Percentiles rank a stretch among this genome's conserved stretches.
phyloP scores from a whole-genome alignment of 306 rosid species.

The Cicer arietinum region DNA sequence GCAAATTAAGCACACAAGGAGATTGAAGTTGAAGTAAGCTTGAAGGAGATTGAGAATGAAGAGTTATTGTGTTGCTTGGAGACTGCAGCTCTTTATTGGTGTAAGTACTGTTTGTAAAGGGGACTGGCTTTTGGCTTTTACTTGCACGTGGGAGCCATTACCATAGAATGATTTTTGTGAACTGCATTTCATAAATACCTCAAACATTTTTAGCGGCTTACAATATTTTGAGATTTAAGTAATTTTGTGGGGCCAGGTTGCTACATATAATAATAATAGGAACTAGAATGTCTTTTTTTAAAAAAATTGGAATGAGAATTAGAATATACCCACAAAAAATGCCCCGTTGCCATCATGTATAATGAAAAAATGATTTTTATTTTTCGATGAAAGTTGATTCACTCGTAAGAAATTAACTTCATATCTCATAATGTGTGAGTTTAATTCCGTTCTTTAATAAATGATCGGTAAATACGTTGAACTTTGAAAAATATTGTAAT shows the following conservation, averaged over 20 bases:
- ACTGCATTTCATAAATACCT: conserved; percentile 35
- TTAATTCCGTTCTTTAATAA: too few relatives aligned
- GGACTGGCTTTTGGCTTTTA: conserved; percentile 16
- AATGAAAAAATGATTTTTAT: too few relatives aligned
- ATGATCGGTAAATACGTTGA: too few relatives aligned
- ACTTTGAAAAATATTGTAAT: too few relatives aligned
- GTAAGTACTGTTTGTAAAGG: neutral
- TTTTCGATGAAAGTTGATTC: too few relatives aligned
- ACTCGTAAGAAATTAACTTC: too few relatives aligned
- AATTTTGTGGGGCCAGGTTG: conserved; percentile 9
- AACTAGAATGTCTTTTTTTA: too few relatives aligned
- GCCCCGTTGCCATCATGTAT: too few relatives aligned
- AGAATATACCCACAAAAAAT: too few relatives aligned
- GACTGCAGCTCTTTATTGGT: neutral
- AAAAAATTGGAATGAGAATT: too few relatives aligned
- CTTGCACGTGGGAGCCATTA: conserved; percentile 44
- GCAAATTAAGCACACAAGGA: conserved; percentile 16
- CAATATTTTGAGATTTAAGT: conserved; percentile 3
- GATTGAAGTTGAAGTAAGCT: conserved; percentile 21
- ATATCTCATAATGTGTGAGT: too few relatives aligned
- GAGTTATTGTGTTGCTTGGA: neutral
- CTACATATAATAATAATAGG: neutral
- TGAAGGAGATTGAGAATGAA: neutral
- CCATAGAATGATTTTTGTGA: conserved; percentile 19
- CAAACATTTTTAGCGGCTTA: conserved; percentile 35